Evolutionary conservation across 1,139 yeast species (phyloP), one percentile per base, ranked within the genome.

Genomic region (Kurtzmaniella quercitrusa): DNA sequence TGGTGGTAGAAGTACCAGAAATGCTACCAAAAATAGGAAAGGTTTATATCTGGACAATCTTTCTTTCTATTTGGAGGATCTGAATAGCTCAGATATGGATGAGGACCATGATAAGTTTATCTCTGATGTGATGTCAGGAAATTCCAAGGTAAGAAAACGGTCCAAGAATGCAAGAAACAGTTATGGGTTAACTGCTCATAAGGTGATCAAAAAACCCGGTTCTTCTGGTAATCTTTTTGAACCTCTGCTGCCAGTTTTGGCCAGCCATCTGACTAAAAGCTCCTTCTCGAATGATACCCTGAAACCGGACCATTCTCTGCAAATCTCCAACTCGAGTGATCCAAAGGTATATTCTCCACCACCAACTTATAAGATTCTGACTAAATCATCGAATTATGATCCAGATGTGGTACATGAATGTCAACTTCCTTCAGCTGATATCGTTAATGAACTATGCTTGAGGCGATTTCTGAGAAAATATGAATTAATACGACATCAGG

Each of bases 401-500:
- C 77, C 78, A 2, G 78, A 73, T 49, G 77, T 73, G 3, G 66
- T 71, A 1, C 78, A 73, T 49, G 78, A 73, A 52, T 73, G 78
- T 54, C 77, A 70, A 50, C 58, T 73, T 27, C 70, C 77, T 2
- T 69, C 75, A 1, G 69, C 77, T 7, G 78, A 73, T 49, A 73
- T 68, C 41, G 72, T 75, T 3, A 62, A 83, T 40, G 72, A 75
- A 51, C 75, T 80, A 43, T 91, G 98, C 62, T 70, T 80, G 52
- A 87, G 95, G 56, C 79, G 85, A 50, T 93, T 93, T 60, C 89
- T 97, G 15, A 77, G 98, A 55, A 95, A 96, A 27, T 93, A 93
- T 58, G 98, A 93, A 67, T 74, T 93, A 57, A 85, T 91, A 25
- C 79, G 98, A 56, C 98, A 93, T 63, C 96, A 91, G 65, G 96